phyloP scores from a whole-genome alignment of 2,329 filamentous ascomycete species.

The Stemphylium lycopersici region DNA sequence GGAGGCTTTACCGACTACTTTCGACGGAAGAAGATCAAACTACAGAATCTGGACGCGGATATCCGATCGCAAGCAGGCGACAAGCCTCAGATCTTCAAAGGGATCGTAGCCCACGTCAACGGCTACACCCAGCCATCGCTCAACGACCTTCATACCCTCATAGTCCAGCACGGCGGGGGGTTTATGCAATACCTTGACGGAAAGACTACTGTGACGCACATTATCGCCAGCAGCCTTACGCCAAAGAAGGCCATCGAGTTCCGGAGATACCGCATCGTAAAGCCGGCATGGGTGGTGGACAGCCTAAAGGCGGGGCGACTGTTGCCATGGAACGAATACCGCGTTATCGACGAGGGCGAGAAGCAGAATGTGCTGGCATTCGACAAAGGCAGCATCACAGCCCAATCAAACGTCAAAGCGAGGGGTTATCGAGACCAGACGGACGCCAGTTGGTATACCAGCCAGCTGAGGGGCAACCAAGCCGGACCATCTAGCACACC shows the following conservation, averaged over 20 bases:
- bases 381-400: conserved; percentile 67
- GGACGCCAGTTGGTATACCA: conserved; percentile 80
- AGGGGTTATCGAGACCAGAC: conserved; percentile 81
- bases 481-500: conserved; percentile 36
- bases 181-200: conserved; percentile 94
- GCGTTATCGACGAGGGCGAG: conserved; percentile 82
- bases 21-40: conserved; percentile 92
- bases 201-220: conserved; percentile 94
- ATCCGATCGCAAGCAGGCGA: conserved; percentile 71
- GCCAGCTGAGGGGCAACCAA: conserved; percentile 62
- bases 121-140: conserved; percentile 95
- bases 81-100: conserved; percentile 86
- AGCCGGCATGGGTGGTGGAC: conserved; percentile 92
- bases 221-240: conserved; percentile 87
- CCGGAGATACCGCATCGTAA: conserved; percentile 85
- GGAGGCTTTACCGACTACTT: conserved; percentile 93
- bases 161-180: conserved; percentile 91
- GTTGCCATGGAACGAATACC: conserved; percentile 84
- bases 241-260: conserved; percentile 95
- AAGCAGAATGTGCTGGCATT: conserved; percentile 78
- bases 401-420: conserved; percentile 65
- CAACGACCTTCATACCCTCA: conserved; percentile 83
- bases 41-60: conserved; percentile 90
- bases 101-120: conserved; percentile 88
- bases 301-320: conserved; percentile 81